phyloP scores from a whole-genome alignment of 441 rosid species.

The Hypseocharis bilobata region DNA sequence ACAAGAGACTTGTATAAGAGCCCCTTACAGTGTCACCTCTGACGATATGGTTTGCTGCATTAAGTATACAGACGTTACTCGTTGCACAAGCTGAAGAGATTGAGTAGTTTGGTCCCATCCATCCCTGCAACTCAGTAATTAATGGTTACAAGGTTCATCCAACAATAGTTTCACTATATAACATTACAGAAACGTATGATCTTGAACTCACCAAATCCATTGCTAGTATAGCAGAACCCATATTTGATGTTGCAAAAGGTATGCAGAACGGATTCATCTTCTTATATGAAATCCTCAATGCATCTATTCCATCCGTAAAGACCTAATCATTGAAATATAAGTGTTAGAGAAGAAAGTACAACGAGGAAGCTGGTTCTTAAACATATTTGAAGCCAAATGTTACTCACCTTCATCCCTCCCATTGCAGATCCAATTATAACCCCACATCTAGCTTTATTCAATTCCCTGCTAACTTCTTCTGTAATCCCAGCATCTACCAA shows the following conservation, averaged over 20 bases:
- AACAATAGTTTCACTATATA: no score
- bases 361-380: no score
- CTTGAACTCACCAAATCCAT: slow-evolving; percentile 24
- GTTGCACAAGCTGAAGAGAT: slow-evolving; percentile 32
- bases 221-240: slow-evolving; percentile 28
- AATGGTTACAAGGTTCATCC: no score
- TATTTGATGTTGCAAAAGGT: slow-evolving; percentile 26
- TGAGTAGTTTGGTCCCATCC: slow-evolving; percentile 36
- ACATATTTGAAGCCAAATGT: no score
- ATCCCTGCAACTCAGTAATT: slow-evolving; percentile 23
- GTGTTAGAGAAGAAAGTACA: no score
- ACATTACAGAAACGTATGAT: no score
- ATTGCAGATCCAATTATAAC: slow-evolving; percentile 27
- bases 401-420: slow-evolving; percentile 25
- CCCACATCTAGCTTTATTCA: slow-evolving; percentile 26
- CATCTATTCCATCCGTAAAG: slow-evolving; percentile 22
- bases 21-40: slow-evolving; percentile 29
- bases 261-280: slow-evolving; percentile 28
- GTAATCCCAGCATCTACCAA: slow-evolving; percentile 23
- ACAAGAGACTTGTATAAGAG: not conserved
- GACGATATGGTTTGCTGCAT: slow-evolving; percentile 30
- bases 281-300: slow-evolving; percentile 24
- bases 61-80: slow-evolving; percentile 29
- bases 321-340: no score
- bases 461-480: slow-evolving; percentile 8